A percentile compares a stretch with the other conserved stretches of the same genome.
These are phyloP conservation scores for Golubevia sp. DNA, from an alignment of 1,284 basidiomycete genomes.

Conservation along the genomic window DNA sequence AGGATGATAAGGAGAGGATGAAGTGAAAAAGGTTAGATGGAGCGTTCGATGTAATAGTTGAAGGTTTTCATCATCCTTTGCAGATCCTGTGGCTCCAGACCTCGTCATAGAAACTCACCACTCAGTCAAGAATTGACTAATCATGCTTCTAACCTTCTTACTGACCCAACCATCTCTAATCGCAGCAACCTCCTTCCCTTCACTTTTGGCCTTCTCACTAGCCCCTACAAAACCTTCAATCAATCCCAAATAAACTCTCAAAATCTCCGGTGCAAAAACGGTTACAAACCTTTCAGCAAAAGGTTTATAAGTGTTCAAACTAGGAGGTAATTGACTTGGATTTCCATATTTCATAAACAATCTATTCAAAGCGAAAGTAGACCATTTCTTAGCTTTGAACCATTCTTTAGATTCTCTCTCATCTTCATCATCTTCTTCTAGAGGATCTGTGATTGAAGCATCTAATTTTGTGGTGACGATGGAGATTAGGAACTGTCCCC, in stretches of 20 bases:
- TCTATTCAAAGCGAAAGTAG: conserved; percentile 57
- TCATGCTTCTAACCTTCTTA: neutral
- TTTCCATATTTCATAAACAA: conserved; percentile 56
- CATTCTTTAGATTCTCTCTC: conserved; percentile 31
- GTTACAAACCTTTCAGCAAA: conserved; percentile 53
- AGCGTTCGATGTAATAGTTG: too few relatives aligned
- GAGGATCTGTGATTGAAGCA: conserved; percentile 30
- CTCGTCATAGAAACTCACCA: conserved; percentile 21
- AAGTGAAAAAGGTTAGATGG: too few relatives aligned
- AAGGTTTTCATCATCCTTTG: too few relatives aligned
- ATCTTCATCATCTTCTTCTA: conserved; percentile 28
- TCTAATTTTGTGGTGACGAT: conserved; percentile 39
- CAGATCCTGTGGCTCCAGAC: too few relatives aligned
- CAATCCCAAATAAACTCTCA: conserved; percentile 53
- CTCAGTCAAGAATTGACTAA: conserved; percentile 17
- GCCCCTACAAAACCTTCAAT: conserved; percentile 25
- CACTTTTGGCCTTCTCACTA: conserved; percentile 1
- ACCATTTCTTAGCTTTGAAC: conserved; percentile 62
- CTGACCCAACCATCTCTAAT: neutral
- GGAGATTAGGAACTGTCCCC: conserved; percentile 52
- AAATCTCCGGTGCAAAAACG: conserved; percentile 57
- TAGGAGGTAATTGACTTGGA: conserved; percentile 49
- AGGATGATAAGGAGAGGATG: neutral
- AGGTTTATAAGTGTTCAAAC: conserved; percentile 52
- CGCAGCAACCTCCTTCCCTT: too few relatives aligned